Evolutionary conservation across 805 yeast genomes (phyloP).

Genomic region (Kodamaea neixiangensis): DNA sequence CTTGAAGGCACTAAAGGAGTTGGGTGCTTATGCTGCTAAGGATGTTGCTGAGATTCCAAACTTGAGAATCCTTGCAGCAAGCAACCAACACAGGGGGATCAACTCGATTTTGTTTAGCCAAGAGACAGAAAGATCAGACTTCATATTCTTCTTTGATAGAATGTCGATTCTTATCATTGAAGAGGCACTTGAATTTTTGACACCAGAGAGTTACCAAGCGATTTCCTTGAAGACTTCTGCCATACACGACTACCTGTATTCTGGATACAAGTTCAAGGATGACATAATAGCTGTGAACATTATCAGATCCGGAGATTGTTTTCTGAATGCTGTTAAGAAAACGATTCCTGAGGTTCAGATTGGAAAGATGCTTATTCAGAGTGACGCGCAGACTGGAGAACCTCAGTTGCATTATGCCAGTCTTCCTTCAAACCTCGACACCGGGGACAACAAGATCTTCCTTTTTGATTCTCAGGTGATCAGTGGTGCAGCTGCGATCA

Average conservation of each 20-base stretch:
- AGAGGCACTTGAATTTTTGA: slow-evolving; percentile 61
- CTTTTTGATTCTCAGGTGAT: slow-evolving; percentile 85
- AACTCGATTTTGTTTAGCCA: slow-evolving; percentile 66
- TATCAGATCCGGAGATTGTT: slow-evolving; percentile 91
- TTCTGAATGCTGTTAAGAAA: slow-evolving; percentile 73
- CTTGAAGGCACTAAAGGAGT: slow-evolving; percentile 56
- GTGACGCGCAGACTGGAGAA: slow-evolving; percentile 88
- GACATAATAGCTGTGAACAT: slow-evolving; percentile 72
- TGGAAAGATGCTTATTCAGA: slow-evolving; percentile 85
- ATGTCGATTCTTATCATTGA: slow-evolving; percentile 72
- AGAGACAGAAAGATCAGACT: slow-evolving; percentile 65
- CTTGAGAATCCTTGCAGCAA: slow-evolving; percentile 43
- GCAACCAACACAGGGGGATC: slow-evolving; percentile 72
- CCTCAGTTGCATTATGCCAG: slow-evolving; percentile 87
- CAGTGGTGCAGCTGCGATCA: slow-evolving; percentile 90
- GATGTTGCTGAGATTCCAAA: slow-evolving; percentile 18
- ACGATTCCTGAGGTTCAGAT: slow-evolving; percentile 75
- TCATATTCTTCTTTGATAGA: slow-evolving; percentile 83
- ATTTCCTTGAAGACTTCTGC: slow-evolving; percentile 30
- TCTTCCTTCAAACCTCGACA: slow-evolving; percentile 51
- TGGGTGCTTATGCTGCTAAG: slow-evolving; percentile 40
- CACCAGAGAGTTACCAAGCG: slow-evolving; percentile 31
- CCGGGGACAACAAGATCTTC: slow-evolving; percentile 47
- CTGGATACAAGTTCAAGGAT: slow-evolving; percentile 48
- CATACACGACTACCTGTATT: slow-evolving; percentile 17